Conservation (phyloP, 345 rosid genomes). For the Aquilaria malaccensis region DNA sequence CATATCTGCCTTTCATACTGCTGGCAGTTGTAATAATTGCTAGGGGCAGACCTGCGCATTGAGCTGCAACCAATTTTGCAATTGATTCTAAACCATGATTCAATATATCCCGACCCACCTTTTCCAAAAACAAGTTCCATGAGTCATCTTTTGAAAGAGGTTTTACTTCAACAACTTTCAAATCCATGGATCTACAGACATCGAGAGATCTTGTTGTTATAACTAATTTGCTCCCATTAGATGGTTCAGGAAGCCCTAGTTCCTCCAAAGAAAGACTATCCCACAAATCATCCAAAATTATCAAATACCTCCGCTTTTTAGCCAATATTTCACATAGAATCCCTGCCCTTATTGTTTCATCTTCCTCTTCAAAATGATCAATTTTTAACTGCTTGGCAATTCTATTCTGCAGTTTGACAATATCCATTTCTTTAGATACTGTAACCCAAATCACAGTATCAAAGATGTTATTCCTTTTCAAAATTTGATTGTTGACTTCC, state of each 20-base stretch:
- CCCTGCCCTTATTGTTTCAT: background rate
- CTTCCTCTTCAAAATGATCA: constrained; percentile 1
- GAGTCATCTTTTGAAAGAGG: constrained; percentile 19
- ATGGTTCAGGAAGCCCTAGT: constrained; percentile 16
- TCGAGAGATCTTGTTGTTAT: constrained; percentile 3
- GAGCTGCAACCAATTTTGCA: constrained; percentile 4
- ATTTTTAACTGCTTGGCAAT: constrained; percentile 6
- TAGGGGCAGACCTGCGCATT: constrained; percentile 12
- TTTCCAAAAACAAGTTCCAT: constrained; percentile 16
- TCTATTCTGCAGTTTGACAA: constrained; percentile 1
- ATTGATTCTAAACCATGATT: constrained; percentile 6
- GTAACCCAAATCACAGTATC: constrained; percentile 22
- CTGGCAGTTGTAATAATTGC: constrained; percentile 8
- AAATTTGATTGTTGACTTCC: constrained; percentile 2
- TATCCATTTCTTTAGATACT: constrained; percentile 10
- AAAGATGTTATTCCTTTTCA: constrained; percentile 7
- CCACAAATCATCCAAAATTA: constrained; percentile 19
- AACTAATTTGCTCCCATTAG: constrained; percentile 9
- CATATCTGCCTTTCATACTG: background rate
- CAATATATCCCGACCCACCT: constrained; percentile 6
- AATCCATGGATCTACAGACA: constrained; percentile 12
- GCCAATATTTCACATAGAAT: constrained; percentile 4
- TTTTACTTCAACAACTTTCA: constrained; percentile 7
- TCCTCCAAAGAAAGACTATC: constrained; percentile 10
- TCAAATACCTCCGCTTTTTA: constrained; percentile 5